Evolutionary conservation across 2,329 filamentous ascomycete species (phyloP).

Genomic region (Stachybotrys echinatus): DNA sequence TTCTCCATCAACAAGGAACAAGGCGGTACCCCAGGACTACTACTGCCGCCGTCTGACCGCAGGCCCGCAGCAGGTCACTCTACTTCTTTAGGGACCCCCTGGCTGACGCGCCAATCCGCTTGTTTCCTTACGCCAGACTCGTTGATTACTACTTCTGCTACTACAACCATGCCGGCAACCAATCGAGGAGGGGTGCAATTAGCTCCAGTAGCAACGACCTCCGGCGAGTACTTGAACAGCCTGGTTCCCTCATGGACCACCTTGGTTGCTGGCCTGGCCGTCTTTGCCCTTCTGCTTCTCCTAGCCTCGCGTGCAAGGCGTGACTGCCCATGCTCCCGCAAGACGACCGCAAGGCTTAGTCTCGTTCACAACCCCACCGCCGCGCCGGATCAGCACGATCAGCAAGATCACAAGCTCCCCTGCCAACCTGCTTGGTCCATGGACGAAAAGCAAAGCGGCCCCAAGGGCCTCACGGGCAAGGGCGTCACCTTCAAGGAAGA

Average conservation of each 20-base stretch:
- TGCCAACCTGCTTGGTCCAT: conserved; percentile 12
- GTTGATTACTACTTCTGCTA: too few species aligned
- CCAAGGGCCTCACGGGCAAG: conserved; percentile 1
- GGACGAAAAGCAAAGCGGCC: conserved; percentile 16
- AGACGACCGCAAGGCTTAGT: conserved; percentile 15
- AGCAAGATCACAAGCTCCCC: background rate
- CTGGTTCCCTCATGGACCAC: conserved; percentile 21
- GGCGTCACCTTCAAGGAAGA: conserved; percentile 6
- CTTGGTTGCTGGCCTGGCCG: conserved; percentile 20
- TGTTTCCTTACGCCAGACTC: too few species aligned
- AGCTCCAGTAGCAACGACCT: conserved; percentile 18
- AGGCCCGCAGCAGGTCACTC: too few species aligned
- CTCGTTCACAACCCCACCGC: conserved; percentile 5
- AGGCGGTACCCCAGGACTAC: background rate
- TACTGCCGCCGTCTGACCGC: background rate
- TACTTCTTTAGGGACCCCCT: background rate
- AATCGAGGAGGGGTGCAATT: conserved; percentile 24
- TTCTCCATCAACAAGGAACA: background rate
- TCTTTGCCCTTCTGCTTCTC: conserved; percentile 29
- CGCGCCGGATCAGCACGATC: background rate
- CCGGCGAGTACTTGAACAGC: conserved; percentile 22
- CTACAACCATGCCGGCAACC: conserved; percentile 21
- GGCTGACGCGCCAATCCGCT: conserved; percentile 24
- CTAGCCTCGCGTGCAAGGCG: conserved; percentile 21
- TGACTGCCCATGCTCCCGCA: conserved; percentile 17